A percentile compares a stretch with the other conserved stretches of the same genome.
phyloP scores from a whole-genome alignment of 345 rosid species.

The Citrus sinensis region DVS_A1.0 CM039163.1:37260501-37261000 shows the following conservation, averaged over 20 bases:
- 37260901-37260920: constrained; percentile 76
- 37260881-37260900: constrained; percentile 51
- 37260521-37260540: not conserved
- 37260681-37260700: constrained; percentile 10
- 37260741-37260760: not conserved
- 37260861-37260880: not conserved
- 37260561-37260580: constrained; percentile 96
- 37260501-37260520: not conserved
- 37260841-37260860: not conserved
- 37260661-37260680: constrained; percentile 79
- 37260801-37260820: not conserved
- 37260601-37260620: constrained; percentile 89
- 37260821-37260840: not conserved
- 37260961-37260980: constrained; percentile 90
- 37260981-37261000: constrained; percentile 32
- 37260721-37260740: not conserved
- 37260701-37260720: not conserved
- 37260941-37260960: constrained; percentile 87
- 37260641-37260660: constrained; percentile 93
- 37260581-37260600: constrained; percentile 95
- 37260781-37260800: not conserved
- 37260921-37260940: constrained; percentile 82
- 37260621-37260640: constrained; percentile 85
- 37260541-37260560: constrained; percentile 98
- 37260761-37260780: not conserved